phyloP scores from a whole-genome alignment of 306 rosid genomes.

The Cucumis hystrix region DNA sequence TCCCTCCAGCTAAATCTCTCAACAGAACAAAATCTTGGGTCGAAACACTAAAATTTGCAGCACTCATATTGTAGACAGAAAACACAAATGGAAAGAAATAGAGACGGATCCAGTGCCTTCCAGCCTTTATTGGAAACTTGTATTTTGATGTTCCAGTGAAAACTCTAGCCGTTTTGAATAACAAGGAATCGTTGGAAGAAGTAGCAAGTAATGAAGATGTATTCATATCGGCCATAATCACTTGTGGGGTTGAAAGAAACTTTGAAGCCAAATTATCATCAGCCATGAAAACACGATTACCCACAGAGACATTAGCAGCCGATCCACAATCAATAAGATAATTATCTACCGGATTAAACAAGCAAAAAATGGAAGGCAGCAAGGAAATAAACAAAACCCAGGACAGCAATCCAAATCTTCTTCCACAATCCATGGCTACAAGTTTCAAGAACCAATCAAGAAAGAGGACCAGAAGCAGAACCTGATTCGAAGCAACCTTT shows the following conservation, averaged over 20 bases:
- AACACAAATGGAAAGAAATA: constrained; percentile 54
- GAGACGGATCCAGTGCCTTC: constrained; percentile 91
- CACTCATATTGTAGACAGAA: constrained; percentile 27
- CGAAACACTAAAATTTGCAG: constrained; percentile 46
- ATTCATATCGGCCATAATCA: constrained; percentile 36
- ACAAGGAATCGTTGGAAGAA: constrained; percentile 25
- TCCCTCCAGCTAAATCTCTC: constrained; percentile 32
- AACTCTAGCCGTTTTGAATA: constrained; percentile 64
- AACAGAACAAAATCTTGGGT: constrained; percentile 38
- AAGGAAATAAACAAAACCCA: constrained; percentile 34
- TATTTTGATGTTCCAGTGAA: constrained; percentile 50
- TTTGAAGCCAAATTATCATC: constrained; percentile 47
- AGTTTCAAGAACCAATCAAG: constrained; percentile 6
- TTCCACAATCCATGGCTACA: constrained; percentile 25
- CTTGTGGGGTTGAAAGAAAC: constrained; percentile 43
- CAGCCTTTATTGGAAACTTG: constrained; percentile 39
- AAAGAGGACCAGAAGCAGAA: neutral
- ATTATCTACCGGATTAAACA: constrained; percentile 43
- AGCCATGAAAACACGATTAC: constrained; percentile 38
- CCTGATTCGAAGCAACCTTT: neutral
- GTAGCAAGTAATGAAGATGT: constrained; percentile 20
- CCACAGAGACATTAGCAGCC: constrained; percentile 25
- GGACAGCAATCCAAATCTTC: constrained; percentile 25
- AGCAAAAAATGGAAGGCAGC: constrained; percentile 28
- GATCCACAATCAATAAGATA: constrained; percentile 87